A percentile compares a stretch with the other conserved stretches of the same genome.
Conservation (phyloP, 176 grass and related monocot genomes). For the Oryza glumipatula region DNA sequence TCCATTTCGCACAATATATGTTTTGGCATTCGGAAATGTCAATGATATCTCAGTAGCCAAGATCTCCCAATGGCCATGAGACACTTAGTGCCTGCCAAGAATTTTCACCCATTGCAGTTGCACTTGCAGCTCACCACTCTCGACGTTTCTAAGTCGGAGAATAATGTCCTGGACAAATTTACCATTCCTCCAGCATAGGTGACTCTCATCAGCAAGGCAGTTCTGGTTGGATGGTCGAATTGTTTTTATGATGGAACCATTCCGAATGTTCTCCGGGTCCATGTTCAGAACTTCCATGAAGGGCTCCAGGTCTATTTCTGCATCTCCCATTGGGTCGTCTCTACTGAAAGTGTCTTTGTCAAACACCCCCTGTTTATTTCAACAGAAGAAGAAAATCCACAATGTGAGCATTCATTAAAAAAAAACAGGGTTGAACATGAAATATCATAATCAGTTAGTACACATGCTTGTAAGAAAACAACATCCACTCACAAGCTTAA, state of each 20-base stretch:
- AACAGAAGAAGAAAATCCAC: not conserved
- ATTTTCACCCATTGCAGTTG: slow-evolving; percentile 75
- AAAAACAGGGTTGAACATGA: not conserved
- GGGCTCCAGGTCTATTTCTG: slow-evolving; percentile 50
- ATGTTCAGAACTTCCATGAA: slow-evolving; percentile 44
- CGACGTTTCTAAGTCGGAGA: slow-evolving; percentile 78
- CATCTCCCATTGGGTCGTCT: slow-evolving; percentile 69
- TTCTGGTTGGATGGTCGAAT: slow-evolving; percentile 47
- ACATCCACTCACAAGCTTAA: slow-evolving; percentile 54
- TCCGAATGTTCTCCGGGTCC: slow-evolving; percentile 19
- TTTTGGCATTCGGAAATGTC: not conserved
- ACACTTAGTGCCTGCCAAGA: slow-evolving; percentile 16
- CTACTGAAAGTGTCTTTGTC: slow-evolving; percentile 74
- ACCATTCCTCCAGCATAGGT: slow-evolving; percentile 62
- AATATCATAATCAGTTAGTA: not conserved
- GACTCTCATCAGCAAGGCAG: slow-evolving; percentile 70
- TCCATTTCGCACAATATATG: not conserved
- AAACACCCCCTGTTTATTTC: slow-evolving; percentile 43
- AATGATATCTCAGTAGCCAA: not conserved
- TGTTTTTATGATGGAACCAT: slow-evolving; percentile 30
- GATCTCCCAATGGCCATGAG: not conserved
- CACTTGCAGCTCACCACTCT: slow-evolving; percentile 79
- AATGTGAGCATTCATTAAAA: no score
- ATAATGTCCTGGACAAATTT: slow-evolving; percentile 68
- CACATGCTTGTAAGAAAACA: not conserved